These are phyloP conservation scores for Quercus rubra DNA, from an alignment of 306 rosid species.

Conservation along the genomic window DNA sequence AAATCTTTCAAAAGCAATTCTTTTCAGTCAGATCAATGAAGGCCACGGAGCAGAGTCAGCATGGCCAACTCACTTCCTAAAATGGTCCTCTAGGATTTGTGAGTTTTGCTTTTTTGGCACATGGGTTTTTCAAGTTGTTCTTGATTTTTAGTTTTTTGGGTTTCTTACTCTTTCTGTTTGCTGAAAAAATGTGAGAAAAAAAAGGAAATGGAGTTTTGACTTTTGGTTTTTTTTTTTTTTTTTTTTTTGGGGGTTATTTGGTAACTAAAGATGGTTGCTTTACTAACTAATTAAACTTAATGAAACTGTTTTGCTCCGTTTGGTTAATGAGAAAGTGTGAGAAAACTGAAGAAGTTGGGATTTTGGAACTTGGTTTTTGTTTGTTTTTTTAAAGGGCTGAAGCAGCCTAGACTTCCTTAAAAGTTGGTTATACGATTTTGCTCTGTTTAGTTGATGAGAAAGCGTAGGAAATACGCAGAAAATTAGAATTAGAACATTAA, in stretches of 20 bases:
- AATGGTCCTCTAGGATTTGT: conserved; percentile 44
- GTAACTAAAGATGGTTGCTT: background rate
- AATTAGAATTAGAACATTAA: background rate
- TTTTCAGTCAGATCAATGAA: conserved; percentile 28
- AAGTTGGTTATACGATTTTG: background rate
- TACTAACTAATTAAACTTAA: too few species aligned
- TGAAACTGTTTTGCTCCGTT: background rate
- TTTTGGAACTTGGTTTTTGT: background rate
- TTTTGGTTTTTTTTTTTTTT: background rate
- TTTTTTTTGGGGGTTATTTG: background rate
- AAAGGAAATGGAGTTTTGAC: background rate
- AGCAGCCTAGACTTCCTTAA: background rate
- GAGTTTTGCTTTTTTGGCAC: conserved; percentile 14
- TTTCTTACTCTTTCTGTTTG: conserved; percentile 1
- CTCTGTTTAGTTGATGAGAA: background rate
- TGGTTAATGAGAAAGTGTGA: background rate
- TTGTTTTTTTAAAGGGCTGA: background rate
- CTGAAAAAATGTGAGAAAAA: background rate
- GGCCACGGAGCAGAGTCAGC: conserved; percentile 35
- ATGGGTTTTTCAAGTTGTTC: conserved; percentile 3
- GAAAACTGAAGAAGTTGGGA: background rate
- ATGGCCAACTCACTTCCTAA: conserved; percentile 24
- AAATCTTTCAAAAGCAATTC: conserved; percentile 6
- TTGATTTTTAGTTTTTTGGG: background rate
- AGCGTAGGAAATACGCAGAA: background rate